phyloP scores from a whole-genome alignment of 768 basidiomycete genomes.

The Leccinum longicurvipes region DNA sequence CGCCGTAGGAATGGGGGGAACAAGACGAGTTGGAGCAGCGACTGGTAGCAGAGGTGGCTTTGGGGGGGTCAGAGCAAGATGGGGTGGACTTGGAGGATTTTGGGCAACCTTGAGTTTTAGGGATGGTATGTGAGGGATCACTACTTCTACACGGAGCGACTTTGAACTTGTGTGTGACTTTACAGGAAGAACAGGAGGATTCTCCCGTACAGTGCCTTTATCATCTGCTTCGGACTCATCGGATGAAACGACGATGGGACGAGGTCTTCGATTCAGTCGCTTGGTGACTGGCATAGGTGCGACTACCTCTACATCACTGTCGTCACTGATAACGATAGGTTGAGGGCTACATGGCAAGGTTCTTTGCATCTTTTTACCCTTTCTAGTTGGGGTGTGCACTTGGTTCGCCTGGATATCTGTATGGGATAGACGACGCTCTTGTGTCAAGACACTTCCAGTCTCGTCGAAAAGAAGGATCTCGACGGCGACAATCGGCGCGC shows the following conservation, averaged over 20 bases:
- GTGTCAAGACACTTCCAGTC: slow-evolving; percentile 51
- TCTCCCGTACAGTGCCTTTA: slow-evolving; percentile 4
- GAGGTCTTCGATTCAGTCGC: slow-evolving; percentile 13
- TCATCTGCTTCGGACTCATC: slow-evolving; percentile 46
- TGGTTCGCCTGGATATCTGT: slow-evolving; percentile 40
- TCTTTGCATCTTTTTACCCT: slow-evolving; percentile 6
- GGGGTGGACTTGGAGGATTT: slow-evolving; percentile 9
- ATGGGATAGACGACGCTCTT: slow-evolving; percentile 59
- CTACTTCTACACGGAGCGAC: slow-evolving; percentile 36
- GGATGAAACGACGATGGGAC: slow-evolving; percentile 37
- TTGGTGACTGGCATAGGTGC: slow-evolving; percentile 10
- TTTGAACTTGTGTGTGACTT: slow-evolving; percentile 15
- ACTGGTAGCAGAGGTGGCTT: background rate
- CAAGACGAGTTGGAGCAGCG: slow-evolving; percentile 3
- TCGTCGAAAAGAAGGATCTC: slow-evolving; percentile 69
- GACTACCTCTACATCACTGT: slow-evolving; percentile 30
- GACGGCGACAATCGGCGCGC: slow-evolving; percentile 52
- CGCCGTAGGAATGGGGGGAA: slow-evolving; percentile 16
- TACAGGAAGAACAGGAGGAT: slow-evolving; percentile 4
- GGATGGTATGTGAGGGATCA: slow-evolving; percentile 37
- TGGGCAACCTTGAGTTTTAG: slow-evolving; percentile 16
- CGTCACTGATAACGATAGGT: slow-evolving; percentile 26
- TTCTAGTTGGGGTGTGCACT: slow-evolving; percentile 1
- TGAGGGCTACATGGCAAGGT: background rate
- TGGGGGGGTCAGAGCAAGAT: slow-evolving; percentile 3